Conservation (phyloP, 495 filamentous ascomycete genomes). For the Elasticomyces elasticus region DNA sequence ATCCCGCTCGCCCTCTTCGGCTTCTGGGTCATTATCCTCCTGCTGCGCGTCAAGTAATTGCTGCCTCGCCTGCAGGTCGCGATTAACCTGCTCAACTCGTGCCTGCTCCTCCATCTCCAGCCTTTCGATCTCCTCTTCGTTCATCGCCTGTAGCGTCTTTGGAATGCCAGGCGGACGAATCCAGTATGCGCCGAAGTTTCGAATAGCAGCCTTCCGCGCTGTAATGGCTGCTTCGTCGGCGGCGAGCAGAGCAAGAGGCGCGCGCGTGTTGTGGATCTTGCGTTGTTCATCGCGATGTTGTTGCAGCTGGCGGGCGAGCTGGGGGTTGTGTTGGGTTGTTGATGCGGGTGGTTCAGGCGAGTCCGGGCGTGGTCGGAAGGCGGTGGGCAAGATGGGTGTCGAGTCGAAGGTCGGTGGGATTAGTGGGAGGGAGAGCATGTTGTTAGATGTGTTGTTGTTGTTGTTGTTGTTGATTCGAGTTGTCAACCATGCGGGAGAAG, state of each 20-base stretch:
- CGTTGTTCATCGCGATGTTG: slow-evolving; percentile 16
- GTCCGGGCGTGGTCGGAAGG: slow-evolving; percentile 13
- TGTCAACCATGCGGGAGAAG: no score
- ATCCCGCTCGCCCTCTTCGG: slow-evolving; percentile 35
- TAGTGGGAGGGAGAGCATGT: slow-evolving; percentile 26
- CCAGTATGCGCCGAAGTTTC: slow-evolving; percentile 35
- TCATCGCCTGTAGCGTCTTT: slow-evolving; percentile 37
- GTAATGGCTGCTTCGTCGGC: slow-evolving; percentile 31
- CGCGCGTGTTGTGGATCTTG: slow-evolving; percentile 4
- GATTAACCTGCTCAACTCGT: slow-evolving; percentile 27
- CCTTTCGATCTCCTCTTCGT: slow-evolving; percentile 35
- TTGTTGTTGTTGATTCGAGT: no score
- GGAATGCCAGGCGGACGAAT: slow-evolving; percentile 35
- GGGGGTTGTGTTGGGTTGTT: slow-evolving; percentile 9
- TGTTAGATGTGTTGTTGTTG: neutral
- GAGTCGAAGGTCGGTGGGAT: slow-evolving; percentile 21
- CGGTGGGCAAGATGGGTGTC: slow-evolving; percentile 10
- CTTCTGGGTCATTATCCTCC: slow-evolving; percentile 9
- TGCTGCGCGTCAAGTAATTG: slow-evolving; percentile 16
- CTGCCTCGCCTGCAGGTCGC: slow-evolving; percentile 28
- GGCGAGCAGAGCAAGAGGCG: slow-evolving; percentile 23
- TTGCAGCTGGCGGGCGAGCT: slow-evolving; percentile 15
- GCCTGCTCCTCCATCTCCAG: slow-evolving; percentile 32
- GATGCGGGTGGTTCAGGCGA: slow-evolving; percentile 13
- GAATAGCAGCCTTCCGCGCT: slow-evolving; percentile 32